phyloP scores from a whole-genome alignment of 352 stramenopile species.

The Phytophthora sp. region DNA sequence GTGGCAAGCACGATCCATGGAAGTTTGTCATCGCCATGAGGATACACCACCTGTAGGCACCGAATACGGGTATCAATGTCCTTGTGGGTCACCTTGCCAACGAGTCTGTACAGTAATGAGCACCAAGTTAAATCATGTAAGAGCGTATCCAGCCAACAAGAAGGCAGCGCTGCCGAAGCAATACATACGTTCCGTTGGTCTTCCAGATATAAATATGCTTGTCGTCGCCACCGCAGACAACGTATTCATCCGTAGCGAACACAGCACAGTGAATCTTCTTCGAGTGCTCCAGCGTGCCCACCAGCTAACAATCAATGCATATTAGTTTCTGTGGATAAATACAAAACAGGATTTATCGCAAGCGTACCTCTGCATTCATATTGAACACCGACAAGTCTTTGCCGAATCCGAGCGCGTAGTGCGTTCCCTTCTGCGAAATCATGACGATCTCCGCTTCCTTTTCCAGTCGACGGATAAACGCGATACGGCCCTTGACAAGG shows the following conservation, averaged over 20 bases:
- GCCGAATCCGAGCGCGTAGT: constrained; percentile 78
- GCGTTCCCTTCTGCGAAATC: constrained; percentile 75
- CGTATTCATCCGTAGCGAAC: constrained; percentile 76
- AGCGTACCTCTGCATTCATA: constrained; percentile 70
- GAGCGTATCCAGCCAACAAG: background rate
- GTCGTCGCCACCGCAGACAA: constrained; percentile 82
- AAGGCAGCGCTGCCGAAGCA: background rate
- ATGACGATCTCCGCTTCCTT: constrained; percentile 79
- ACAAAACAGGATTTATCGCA: too few relatives aligned
- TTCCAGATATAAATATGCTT: constrained; percentile 87
- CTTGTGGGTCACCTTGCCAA: constrained; percentile 70
- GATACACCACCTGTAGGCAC: constrained; percentile 76
- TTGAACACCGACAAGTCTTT: constrained; percentile 82
- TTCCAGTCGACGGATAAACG: constrained; percentile 86
- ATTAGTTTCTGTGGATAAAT: too few relatives aligned
- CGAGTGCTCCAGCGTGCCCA: constrained; percentile 69
- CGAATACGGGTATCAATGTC: constrained; percentile 76
- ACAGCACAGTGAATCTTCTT: constrained; percentile 80
- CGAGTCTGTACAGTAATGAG: constrained; percentile 38
- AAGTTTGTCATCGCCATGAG: constrained; percentile 55
- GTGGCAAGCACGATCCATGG: constrained; percentile 80
- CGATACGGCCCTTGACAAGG: constrained; percentile 88
- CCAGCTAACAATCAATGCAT: constrained; percentile 38
- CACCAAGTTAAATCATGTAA: constrained; percentile 4
- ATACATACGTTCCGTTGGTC: constrained; percentile 66